Conservation (phyloP, 1,139 yeast genomes). For the Protomyces gravidus region DNA sequence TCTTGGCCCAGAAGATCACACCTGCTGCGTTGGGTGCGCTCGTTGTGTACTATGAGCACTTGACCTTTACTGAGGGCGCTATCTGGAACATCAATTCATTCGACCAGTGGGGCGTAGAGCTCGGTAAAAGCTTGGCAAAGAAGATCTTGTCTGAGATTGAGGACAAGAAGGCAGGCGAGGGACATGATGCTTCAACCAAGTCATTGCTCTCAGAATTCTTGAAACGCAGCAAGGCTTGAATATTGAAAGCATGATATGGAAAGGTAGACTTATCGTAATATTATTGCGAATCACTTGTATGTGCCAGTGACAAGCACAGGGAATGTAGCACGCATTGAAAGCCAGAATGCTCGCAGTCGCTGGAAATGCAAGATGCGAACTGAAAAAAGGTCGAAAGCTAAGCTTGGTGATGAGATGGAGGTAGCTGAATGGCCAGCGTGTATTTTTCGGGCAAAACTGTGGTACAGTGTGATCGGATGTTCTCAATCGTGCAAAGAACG, state of each 20-base stretch:
- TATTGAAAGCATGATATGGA: neutral
- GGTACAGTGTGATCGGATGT: neutral
- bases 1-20: conserved; percentile 89
- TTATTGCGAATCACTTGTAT: too few relatives aligned
- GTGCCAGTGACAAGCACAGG: too few relatives aligned
- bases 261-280: too few relatives aligned
- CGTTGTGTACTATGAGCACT: conserved; percentile 95
- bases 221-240: conserved; percentile 38
- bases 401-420: neutral
- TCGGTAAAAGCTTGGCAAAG: conserved; percentile 96
- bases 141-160: conserved; percentile 85
- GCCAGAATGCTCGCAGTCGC: neutral
- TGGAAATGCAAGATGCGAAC: neutral
- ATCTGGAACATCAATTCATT: conserved; percentile 98
- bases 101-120: conserved; percentile 99
- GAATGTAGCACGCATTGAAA: too few relatives aligned
- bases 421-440: neutral
- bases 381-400: neutral
- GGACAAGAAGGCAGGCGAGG: conserved; percentile 51
- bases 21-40: conserved; percentile 94
- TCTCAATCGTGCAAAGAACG: neutral
- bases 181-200: conserved; percentile 88
- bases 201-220: conserved; percentile 92
- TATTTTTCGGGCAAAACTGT: neutral
- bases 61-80: conserved; percentile 97